These are phyloP conservation scores for Globisporangium carolinianum DNA, from an alignment of 352 stramenopile species.

Conservation along the genomic window DNA sequence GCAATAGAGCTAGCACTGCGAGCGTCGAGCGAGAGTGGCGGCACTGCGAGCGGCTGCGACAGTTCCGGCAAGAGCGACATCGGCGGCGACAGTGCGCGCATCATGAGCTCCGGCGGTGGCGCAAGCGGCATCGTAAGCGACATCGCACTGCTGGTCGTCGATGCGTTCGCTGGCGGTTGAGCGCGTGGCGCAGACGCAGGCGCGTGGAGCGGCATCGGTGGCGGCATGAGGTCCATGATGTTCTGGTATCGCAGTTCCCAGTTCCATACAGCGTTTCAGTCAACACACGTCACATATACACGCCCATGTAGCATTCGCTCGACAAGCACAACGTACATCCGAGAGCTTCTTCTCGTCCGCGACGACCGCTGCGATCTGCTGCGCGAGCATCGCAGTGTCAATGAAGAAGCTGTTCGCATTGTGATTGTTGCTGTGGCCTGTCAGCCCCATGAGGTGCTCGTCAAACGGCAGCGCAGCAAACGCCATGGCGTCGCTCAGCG, in stretches of 20 bases:
- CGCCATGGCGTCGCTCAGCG: constrained; percentile 8
- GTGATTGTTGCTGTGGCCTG: background rate
- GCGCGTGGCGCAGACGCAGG: background rate
- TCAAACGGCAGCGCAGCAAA: constrained; percentile 42
- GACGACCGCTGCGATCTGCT: constrained; percentile 62
- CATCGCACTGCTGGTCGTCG: constrained; percentile 3
- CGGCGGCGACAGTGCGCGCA: constrained; percentile 64
- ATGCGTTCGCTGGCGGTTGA: background rate
- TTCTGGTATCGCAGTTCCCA: constrained; percentile 26
- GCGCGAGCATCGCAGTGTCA: constrained; percentile 38
- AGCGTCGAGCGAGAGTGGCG: constrained; percentile 30
- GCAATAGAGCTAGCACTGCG: background rate
- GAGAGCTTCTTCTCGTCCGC: constrained; percentile 76
- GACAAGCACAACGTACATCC: constrained; percentile 28
- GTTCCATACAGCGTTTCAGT: background rate
- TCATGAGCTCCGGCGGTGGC: constrained; percentile 55
- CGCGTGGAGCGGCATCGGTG: constrained; percentile 16
- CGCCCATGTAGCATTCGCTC: background rate
- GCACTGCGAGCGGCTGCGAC: constrained; percentile 19
- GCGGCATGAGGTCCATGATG: constrained; percentile 74
- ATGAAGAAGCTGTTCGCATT: constrained; percentile 42
- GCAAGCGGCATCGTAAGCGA: constrained; percentile 49
- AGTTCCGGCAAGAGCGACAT: constrained; percentile 64
- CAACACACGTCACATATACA: no score
- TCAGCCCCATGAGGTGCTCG: constrained; percentile 38